Base-by-base conservation (phyloP, 106 monocot genomes). In the Platanthera guangdongensis region DNA sequence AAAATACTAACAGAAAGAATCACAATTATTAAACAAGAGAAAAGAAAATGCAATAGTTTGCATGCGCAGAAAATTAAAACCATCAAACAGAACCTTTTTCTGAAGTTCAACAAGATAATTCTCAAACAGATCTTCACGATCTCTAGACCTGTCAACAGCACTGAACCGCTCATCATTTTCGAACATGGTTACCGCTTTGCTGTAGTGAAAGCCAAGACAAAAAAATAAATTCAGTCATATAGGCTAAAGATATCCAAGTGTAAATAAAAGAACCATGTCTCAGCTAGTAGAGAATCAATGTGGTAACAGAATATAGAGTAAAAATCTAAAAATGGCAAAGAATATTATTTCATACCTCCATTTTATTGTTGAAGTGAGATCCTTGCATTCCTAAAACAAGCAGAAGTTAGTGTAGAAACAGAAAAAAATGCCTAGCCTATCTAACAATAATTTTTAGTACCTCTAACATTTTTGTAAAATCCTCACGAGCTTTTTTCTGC, bases 61-160 rank as follows among this genome's bases (percentile, higher is more conserved):
- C 32, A 32, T 39, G 32, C 39, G 65, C 25, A 67, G 32, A 67
- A 19, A 67, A 30, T 25, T 47, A 70, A 70, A 70, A 21, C n/a
- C 46, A 70, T 48, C 50, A 72, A 72, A 72, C 8, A 7, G 53
- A 57, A 99, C 97, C 97, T 99, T 99, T 77, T 94, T 99, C 70
- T 92, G 89, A 30, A 99, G 97, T 57, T 99, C 97, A 48, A 80
- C 81, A 18, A 88, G 25, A 79, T 92, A 99, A 14, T 77, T 79
- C 39, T 99, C 93, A 83, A 90, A 99, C 21, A 99, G 74, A 83
- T 99, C 97, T 78, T 99, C 93, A 22, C 97, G 91, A 46, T 99
- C 97, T 80, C 91, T 82, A 50, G 85, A 32, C 57, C 97, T 83
- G 52, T 99, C 94, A 84, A 99, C 92, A 55, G 97, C 89, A 81